Conservation (phyloP, 2,329 filamentous ascomycete species). For the Sarocladium brachiariae region DNA sequence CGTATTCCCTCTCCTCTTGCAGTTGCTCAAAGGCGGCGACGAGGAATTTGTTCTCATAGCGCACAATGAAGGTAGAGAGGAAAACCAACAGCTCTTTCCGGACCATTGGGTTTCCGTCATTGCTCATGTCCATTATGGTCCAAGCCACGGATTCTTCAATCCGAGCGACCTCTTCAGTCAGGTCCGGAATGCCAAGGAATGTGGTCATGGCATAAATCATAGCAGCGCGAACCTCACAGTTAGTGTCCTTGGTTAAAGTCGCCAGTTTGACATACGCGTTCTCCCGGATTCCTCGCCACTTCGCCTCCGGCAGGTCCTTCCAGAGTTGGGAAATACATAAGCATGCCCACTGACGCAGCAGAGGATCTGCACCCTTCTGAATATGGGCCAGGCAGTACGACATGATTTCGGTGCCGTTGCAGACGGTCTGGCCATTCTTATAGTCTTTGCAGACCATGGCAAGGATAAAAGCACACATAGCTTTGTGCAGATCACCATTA, state of each 20-base stretch:
- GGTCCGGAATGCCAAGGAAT: conserved; percentile 86
- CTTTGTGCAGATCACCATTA: conserved; percentile 77
- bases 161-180: conserved; percentile 83
- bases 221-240: conserved; percentile 86
- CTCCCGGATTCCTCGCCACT: conserved; percentile 90
- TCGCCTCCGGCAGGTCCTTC: conserved; percentile 84
- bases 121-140: conserved; percentile 83
- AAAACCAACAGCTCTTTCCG: conserved; percentile 90
- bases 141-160: conserved; percentile 89
- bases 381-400: conserved; percentile 79
- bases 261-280: conserved; percentile 77
- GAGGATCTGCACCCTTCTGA: conserved; percentile 75
- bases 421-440: conserved; percentile 84
- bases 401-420: conserved; percentile 85
- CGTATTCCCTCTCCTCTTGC: conserved; percentile 70
- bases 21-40: conserved; percentile 90
- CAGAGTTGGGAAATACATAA: conserved; percentile 93
- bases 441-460: conserved; percentile 96
- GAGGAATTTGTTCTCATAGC: conserved; percentile 87
- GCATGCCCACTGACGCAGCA: conserved; percentile 92
- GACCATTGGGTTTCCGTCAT: conserved; percentile 90
- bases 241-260: conserved; percentile 73
- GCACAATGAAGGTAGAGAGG: conserved; percentile 81
- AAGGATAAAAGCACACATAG: conserved; percentile 98
- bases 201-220: conserved; percentile 92